phyloP scores from a whole-genome alignment of 192 early-diverging fungal species.

The Coemansia sp. region DNA sequence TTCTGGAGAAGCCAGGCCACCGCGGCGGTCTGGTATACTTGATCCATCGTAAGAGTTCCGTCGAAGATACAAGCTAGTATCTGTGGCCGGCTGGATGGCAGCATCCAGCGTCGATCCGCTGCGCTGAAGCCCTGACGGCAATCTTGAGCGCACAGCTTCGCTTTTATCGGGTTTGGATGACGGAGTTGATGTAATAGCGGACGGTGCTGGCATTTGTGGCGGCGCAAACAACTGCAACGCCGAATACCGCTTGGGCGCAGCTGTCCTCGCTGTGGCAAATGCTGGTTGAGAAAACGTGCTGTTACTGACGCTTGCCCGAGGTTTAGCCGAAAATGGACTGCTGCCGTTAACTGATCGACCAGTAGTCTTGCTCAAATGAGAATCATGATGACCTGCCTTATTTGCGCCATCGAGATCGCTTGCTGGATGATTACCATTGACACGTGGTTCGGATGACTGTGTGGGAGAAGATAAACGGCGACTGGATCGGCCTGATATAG shows the following conservation, averaged over 20 bases:
- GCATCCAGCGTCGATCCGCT: constrained; percentile 25
- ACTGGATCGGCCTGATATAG: background rate
- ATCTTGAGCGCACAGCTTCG: background rate
- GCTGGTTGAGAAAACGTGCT: constrained; percentile 32
- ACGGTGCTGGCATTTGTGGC: background rate
- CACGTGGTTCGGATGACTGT: constrained; percentile 7
- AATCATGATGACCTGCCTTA: background rate
- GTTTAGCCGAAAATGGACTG: background rate
- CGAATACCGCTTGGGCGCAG: constrained; percentile 34
- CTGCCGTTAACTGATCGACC: background rate
- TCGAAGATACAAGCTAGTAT: constrained; percentile 6
- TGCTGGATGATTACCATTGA: background rate
- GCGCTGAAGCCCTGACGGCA: constrained; percentile 13
- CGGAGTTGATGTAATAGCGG: background rate
- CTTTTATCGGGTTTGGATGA: background rate
- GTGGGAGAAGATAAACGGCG: constrained; percentile 7
- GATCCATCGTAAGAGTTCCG: constrained; percentile 40
- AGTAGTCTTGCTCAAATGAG: constrained; percentile 1
- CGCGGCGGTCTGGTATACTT: constrained; percentile 18
- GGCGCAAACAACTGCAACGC: constrained; percentile 24
- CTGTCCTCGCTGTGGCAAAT: constrained; percentile 25
- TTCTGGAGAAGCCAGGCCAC: too few species aligned
- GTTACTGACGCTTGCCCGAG: constrained; percentile 5
- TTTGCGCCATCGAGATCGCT: constrained; percentile 8
- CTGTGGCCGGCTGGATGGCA: background rate